These are phyloP conservation scores for Penicillium dipodomyicola DNA, from an alignment of 495 filamentous ascomycete species.

Conservation along the genomic window DNA sequence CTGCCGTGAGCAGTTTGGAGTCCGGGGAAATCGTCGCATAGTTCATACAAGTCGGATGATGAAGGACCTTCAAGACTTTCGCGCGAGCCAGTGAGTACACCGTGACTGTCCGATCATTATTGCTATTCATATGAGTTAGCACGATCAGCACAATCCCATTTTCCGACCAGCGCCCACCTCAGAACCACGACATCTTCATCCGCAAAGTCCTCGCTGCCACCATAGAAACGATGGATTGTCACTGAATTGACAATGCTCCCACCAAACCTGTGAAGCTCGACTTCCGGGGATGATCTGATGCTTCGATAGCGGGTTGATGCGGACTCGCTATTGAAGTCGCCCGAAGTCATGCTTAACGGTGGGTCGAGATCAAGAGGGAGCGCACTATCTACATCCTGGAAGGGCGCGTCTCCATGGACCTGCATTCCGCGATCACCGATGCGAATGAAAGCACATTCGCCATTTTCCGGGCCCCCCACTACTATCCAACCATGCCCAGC, in stretches of 20 bases:
- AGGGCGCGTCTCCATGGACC: slow-evolving; percentile 32
- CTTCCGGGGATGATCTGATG: slow-evolving; percentile 40
- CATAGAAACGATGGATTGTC: slow-evolving; percentile 60
- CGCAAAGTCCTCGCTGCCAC: slow-evolving; percentile 42
- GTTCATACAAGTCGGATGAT: slow-evolving; percentile 80
- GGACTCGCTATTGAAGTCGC: slow-evolving; percentile 23
- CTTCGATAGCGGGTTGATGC: slow-evolving; percentile 33
- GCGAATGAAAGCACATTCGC: slow-evolving; percentile 78
- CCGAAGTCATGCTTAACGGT: slow-evolving; percentile 30
- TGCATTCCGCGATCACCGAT: slow-evolving; percentile 44
- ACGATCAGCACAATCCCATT: neutral
- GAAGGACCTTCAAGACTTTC: slow-evolving; percentile 61
- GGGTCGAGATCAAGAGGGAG: slow-evolving; percentile 57
- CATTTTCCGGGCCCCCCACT: slow-evolving; percentile 75
- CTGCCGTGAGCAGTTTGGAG: slow-evolving; percentile 72
- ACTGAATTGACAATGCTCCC: slow-evolving; percentile 69
- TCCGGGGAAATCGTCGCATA: slow-evolving; percentile 90
- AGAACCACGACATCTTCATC: slow-evolving; percentile 64
- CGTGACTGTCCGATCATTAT: slow-evolving; percentile 86
- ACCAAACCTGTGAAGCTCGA: slow-evolving; percentile 53
- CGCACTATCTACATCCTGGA: slow-evolving; percentile 56
- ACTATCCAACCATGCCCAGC: slow-evolving; percentile 85
- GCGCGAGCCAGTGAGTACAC: slow-evolving; percentile 68
- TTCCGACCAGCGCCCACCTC: slow-evolving; percentile 42
- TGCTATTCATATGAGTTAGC: slow-evolving; percentile 44